These are phyloP conservation scores for Furcasterigmium furcatum DNA, from an alignment of 2,329 filamentous ascomycete species.

Conservation along the genomic window DNA sequence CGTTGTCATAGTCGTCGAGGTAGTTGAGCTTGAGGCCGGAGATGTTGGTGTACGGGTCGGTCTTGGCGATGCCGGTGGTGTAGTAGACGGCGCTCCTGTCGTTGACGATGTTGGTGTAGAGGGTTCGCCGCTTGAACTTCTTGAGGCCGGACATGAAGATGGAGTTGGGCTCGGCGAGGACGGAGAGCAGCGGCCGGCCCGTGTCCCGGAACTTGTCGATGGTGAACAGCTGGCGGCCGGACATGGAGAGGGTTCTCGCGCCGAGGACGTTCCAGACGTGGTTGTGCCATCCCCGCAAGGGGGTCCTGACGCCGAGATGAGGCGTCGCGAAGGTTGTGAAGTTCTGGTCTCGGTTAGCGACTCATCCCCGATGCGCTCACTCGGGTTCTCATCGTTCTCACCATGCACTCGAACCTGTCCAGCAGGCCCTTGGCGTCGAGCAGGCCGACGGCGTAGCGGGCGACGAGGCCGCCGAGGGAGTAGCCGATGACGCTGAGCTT, in stretches of 20 bases:
- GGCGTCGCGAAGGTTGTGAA: slow-evolving; percentile 91
- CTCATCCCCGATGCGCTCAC: no score
- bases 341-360: slow-evolving; percentile 52
- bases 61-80: slow-evolving; percentile 74
- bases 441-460: slow-evolving; percentile 82
- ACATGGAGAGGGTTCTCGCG: slow-evolving; percentile 75
- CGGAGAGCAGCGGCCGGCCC: slow-evolving; percentile 71
- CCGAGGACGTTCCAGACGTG: slow-evolving; percentile 81
- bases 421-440: slow-evolving; percentile 79
- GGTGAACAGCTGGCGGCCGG: slow-evolving; percentile 82
- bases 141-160: slow-evolving; percentile 81
- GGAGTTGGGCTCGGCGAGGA: slow-evolving; percentile 78
- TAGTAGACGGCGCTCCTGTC: slow-evolving; percentile 81
- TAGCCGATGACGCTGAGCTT: slow-evolving; percentile 89
- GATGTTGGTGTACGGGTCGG: slow-evolving; percentile 71
- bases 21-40: slow-evolving; percentile 70
- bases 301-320: slow-evolving; percentile 73
- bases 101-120: slow-evolving; percentile 87
- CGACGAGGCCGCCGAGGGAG: slow-evolving; percentile 82
- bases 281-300: slow-evolving; percentile 62
- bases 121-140: slow-evolving; percentile 69
- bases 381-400: slow-evolving; percentile 27
- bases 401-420: slow-evolving; percentile 74
- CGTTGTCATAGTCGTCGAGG: slow-evolving; percentile 67
- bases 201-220: slow-evolving; percentile 85